A percentile compares a stretch with the other conserved stretches of the same genome.
These are phyloP conservation scores for Asterionellopsis glacialis DNA, from an alignment of 108 stramenopile species.

Conservation along the genomic window DNA sequence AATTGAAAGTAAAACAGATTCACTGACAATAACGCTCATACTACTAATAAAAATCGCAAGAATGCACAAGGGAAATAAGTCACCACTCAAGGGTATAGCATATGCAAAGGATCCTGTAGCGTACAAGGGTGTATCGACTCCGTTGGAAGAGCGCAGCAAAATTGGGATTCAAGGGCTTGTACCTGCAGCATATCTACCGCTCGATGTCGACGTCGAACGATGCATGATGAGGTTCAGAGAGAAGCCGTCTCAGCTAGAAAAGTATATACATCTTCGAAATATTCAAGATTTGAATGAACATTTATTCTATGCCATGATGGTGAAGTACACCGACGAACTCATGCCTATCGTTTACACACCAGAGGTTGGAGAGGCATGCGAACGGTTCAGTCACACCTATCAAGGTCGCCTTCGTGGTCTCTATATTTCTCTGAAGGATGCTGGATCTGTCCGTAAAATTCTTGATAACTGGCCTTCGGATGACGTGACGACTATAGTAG, in stretches of 20 bases:
- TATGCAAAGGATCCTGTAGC: slow-evolving; percentile 1
- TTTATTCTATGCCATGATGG: slow-evolving; percentile 9
- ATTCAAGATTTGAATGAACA: slow-evolving; percentile 9
- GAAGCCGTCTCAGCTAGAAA: slow-evolving; percentile 4
- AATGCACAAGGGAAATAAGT: no score
- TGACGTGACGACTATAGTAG: no score
- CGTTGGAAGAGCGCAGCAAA: background rate
- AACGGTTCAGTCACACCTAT: slow-evolving; percentile 23
- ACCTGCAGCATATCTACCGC: slow-evolving; percentile 10
- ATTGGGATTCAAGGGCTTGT: slow-evolving; percentile 11
- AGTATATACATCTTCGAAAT: slow-evolving; percentile 10
- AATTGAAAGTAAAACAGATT: no score
- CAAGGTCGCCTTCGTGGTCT: slow-evolving; percentile 66
- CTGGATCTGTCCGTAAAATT: no score
- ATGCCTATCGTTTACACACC: slow-evolving; percentile 47
- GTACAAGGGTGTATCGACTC: slow-evolving; percentile 12
- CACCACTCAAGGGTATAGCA: background rate
- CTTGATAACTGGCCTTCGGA: no score
- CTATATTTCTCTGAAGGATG: slow-evolving; percentile 48
- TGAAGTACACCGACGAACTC: slow-evolving; percentile 5
- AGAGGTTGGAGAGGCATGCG: slow-evolving; percentile 31
- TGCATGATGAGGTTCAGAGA: slow-evolving; percentile 7
- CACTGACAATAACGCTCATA: no score
- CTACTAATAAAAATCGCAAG: no score
- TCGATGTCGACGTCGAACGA: slow-evolving; percentile 7